These are phyloP conservation scores for Plasmodium vinckei DNA, from an alignment of 169 alveolate genomes.

Conservation along the genomic window DNA sequence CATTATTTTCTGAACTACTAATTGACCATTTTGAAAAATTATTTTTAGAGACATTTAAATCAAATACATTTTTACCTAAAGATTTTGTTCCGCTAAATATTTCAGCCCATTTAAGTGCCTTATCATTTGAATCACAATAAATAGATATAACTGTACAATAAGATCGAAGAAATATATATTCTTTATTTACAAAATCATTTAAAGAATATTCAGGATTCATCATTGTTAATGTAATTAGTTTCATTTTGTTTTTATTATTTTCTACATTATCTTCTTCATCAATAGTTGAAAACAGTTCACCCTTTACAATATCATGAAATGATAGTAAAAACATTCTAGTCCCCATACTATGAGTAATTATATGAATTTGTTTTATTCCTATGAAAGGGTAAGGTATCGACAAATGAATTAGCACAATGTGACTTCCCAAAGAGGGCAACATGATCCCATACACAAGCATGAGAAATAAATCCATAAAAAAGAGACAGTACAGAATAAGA, in stretches of 20 bases:
- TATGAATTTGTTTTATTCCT: slow-evolving; percentile 87
- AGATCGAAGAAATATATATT: slow-evolving; percentile 79
- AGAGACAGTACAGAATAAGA: no score
- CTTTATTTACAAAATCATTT: slow-evolving; percentile 83
- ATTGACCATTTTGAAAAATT: not conserved
- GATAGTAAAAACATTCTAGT: slow-evolving; percentile 86
- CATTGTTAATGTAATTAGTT: slow-evolving; percentile 85
- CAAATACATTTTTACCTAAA: slow-evolving; percentile 80
- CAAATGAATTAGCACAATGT: not conserved
- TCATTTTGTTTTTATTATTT: slow-evolving; percentile 66
- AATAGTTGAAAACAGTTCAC: slow-evolving; percentile 76
- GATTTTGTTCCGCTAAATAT: slow-evolving; percentile 82
- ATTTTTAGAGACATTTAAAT: slow-evolving; percentile 57
- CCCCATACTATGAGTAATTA: slow-evolving; percentile 89
- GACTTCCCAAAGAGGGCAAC: not conserved
- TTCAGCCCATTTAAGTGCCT: slow-evolving; percentile 83
- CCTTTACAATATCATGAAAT: slow-evolving; percentile 80
- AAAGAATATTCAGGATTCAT: slow-evolving; percentile 86
- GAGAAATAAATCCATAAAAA: not conserved
- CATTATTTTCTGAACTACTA: slow-evolving; percentile 13
- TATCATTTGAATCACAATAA: slow-evolving; percentile 83
- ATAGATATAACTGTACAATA: slow-evolving; percentile 81
- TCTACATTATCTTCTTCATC: slow-evolving; percentile 74
- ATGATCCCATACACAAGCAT: not conserved
- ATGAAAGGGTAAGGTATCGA: slow-evolving; percentile 16